Evolutionary conservation across 805 yeast species (phyloP), one percentile per base, ranked within the genome.

Genomic region (Lipomyces yamadae): DNA sequence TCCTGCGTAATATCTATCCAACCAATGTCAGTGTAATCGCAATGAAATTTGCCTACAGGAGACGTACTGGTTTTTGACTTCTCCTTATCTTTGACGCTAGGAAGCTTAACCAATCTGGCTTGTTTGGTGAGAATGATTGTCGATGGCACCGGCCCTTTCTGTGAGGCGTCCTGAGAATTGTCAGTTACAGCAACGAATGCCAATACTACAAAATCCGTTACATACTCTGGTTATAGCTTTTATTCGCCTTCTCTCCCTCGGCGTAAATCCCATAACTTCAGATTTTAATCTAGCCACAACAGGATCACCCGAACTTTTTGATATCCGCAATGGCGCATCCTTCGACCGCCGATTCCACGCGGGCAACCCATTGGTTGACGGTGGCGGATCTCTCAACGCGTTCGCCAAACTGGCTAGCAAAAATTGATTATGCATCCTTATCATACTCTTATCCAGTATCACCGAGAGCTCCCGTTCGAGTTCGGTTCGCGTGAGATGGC

Each of bases 221-320:
- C 72, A 10, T 56, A 70, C 74, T 58, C 65, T 85, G 2, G 94
- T 87, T 56, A 94, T 92, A 64, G 85, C 86, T 75, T 92, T 91
- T 66, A 94, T 86, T 75, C 98, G 82, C 70, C 91, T 84, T 68
- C 98, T 81, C 75, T 95, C 99, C 70, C 90, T 83, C 1, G 89
- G 85, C 0, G 98, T 91, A 71, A 94, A 81, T 1, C 94, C 88
- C 87, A 95, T 85, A 54, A 94, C 89, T 76, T 92, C 94, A 74
- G 87, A 89, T 74, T 93, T 92, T 75, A 95, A 82, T 70, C 86
- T 85, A 73, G 91, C 96, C 75, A 90, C 86, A 77, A 92, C 97
- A 7, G 90, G 80, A 64, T 80, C 82, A 76, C 70, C 79, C 56
- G 73, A 73, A 45, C 62, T 70, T 29, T 71, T 62, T 1, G 72